These are phyloP conservation scores for Dothideomycetidae sp. DNA, from an alignment of 2,329 filamentous ascomycete genomes.

Conservation along the genomic window DNA sequence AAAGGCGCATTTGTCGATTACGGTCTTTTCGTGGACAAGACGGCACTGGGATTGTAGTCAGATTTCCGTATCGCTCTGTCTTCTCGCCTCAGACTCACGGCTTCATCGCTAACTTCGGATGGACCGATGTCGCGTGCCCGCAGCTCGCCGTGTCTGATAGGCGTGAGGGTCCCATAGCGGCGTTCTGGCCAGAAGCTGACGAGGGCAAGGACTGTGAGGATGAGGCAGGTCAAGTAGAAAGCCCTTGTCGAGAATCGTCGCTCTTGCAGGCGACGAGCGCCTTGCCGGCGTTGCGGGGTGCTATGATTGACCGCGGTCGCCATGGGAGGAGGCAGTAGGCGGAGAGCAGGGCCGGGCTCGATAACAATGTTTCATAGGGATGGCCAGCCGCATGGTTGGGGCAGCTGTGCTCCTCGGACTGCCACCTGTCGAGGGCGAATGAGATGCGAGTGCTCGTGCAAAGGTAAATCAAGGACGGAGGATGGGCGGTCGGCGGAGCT, in stretches of 20 bases:
- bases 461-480: too few relatives aligned
- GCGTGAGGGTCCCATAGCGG: not conserved
- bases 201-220: slow-evolving; percentile 10
- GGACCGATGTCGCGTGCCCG: slow-evolving; percentile 2
- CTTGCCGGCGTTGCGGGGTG: slow-evolving; percentile 2
- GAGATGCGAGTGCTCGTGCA: too few relatives aligned
- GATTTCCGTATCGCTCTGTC: not conserved
- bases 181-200: slow-evolving; percentile 6
- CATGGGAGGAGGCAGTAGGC: slow-evolving; percentile 4
- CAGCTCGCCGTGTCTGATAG: not conserved
- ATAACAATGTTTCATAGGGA: slow-evolving; percentile 7
- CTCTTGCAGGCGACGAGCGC: slow-evolving; percentile 2
- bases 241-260: slow-evolving; percentile 9
- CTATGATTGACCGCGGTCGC: slow-evolving; percentile 2
- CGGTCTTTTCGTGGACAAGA: slow-evolving; percentile 50
- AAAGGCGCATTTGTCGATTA: slow-evolving; percentile 73
- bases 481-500: too few relatives aligned
- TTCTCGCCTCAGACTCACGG: slow-evolving; percentile 18
- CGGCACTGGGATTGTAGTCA: slow-evolving; percentile 46
- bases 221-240: slow-evolving; percentile 12
- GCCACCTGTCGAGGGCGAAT: too few relatives aligned
- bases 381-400: slow-evolving; percentile 6
- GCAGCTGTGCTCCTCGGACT: too few relatives aligned
- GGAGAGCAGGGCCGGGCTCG: not conserved
- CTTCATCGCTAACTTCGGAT: slow-evolving; percentile 21